Evolutionary conservation across 331 rosid genomes (phyloP), one percentile per base, ranked within the genome.

Genomic region (Pyracantha coccinea): DNA sequence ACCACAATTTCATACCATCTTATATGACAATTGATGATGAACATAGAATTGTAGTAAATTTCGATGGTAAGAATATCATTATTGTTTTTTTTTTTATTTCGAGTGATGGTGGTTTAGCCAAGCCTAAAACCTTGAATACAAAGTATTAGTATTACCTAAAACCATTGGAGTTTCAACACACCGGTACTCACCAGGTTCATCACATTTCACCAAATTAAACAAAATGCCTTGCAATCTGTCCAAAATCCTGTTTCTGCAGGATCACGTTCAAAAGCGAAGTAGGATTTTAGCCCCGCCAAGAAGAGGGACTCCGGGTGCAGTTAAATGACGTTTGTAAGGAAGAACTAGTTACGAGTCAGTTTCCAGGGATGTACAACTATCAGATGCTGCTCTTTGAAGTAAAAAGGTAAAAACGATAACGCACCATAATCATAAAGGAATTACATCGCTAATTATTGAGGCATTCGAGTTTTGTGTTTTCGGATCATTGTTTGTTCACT

Each of bases 401-500:
- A 58, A 58, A 4, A 23, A 8, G 29, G 66, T 27, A 25, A 58
- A 58, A 23, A n/a, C 12, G 27, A 45, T 17, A 27, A 6, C 1
- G 52, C 17, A 41, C 71, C 55, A 21, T 7, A 67, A 41, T 29
- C 47, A 8, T 8, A 41, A 21, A 13, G 57, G 16, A 41, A 44
- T 41, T 68, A 44, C 58, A 44, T 2, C 19, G 24, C 33, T 44
- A 15, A 44, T 45, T 11, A 44, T 38, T 38, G 17, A 2, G 60
- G 60, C 73, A 47, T 68, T 67, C 32, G 33, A 68, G 27, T 66
- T 38, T 44, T 44, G 57, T 45, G 61, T 69, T 9, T 69, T 53
- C 21, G 21, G 41, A 50, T 57, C 38, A 45, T 68, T 27, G 61
- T 55, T 47, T 25, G 24, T 38, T 10, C 38, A 58, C 59, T 47